Base-by-base conservation (phyloP, 176 grass and related monocot species). In the Carex pumila region DNA sequence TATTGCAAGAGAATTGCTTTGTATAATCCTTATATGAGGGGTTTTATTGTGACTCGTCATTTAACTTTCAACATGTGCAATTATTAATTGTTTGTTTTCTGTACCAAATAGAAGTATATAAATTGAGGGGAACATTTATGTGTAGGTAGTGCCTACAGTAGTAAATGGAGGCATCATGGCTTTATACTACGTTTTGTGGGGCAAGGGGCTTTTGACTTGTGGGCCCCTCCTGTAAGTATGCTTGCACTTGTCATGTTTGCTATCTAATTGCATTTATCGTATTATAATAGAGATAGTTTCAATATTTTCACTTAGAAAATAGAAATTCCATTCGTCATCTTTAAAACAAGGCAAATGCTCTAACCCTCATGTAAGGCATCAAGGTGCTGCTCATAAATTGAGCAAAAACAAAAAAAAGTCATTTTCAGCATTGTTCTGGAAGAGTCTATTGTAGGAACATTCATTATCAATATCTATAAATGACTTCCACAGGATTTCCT, bases 91-190 rank as follows among this genome's bases (percentile, higher is more conserved):
- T 77, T 78, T 7, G 5, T 18, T 78, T 34, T 10, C 29, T 14
- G 30, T 77, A 78, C 50, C 73, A 78, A 71, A 78, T 76, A 76
- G 72, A 78, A 78, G 73, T 74, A 78, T 56, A 78, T 56, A 36
- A 56, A 34, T 3, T 78, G 22, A 75, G 45, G 13, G 12, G 36
- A 11, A 71, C 4, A 10, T 55, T 37, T 45, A n/a, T 57, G 86
- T 84, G 83, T 82, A 99, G 96, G 87, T 95, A 31, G 72, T 93
- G 84, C 96, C 96, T 47, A 89, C 96, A 75, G 86, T 99, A 63
- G 82, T 99, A 66, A 99, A 95, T 95, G 96, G 96, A 69, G 96
- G 96, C 79, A 95, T 99, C 79, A 88, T 99, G 87, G 88, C 96
- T 81, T 88, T 99, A 89, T 95, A 95, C 88, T 99, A 90, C 3